Conservation (phyloP, 73 alveolate genomes). For the Durusdinium trenchii region DNA sequence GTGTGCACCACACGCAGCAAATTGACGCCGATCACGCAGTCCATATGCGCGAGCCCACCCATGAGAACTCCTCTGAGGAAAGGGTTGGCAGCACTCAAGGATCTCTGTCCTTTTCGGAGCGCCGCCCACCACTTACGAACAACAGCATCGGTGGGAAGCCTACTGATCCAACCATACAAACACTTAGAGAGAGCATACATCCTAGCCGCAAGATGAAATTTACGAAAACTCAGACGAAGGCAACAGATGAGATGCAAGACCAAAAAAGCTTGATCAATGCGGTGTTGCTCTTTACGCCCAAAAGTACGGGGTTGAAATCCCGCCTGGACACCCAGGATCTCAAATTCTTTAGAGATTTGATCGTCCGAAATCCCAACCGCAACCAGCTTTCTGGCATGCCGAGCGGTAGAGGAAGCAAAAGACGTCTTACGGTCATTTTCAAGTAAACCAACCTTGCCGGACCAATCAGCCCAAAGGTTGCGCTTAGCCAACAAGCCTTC, state of each 20-base stretch:
- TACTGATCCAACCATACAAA: slow-evolving; percentile 18
- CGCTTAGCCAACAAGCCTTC: neutral
- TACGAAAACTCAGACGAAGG: neutral
- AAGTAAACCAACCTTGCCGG: neutral
- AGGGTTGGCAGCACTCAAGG: neutral
- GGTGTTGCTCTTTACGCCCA: neutral
- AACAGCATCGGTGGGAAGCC: neutral
- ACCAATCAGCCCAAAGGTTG: slow-evolving; percentile 11
- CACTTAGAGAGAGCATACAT: neutral
- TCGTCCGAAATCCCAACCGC: neutral
- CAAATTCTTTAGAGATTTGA: neutral
- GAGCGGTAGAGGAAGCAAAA: neutral
- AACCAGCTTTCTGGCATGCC: neutral
- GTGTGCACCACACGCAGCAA: neutral
- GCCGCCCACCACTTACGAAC: neutral
- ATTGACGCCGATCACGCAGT: neutral
- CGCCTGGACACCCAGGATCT: neutral
- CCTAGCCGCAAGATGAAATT: slow-evolving; percentile 6
- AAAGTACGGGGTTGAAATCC: neutral
- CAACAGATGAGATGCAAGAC: neutral
- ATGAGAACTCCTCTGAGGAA: neutral
- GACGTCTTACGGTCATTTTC: neutral
- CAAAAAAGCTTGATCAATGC: neutral
- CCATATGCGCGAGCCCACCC: slow-evolving; percentile 6
- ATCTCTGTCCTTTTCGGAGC: neutral